A percentile compares a stretch with the other conserved stretches of the same genome.
Evolutionary conservation across 2,329 filamentous ascomycete species (phyloP).

Genomic region (Alternaria infectoria): DNA sequence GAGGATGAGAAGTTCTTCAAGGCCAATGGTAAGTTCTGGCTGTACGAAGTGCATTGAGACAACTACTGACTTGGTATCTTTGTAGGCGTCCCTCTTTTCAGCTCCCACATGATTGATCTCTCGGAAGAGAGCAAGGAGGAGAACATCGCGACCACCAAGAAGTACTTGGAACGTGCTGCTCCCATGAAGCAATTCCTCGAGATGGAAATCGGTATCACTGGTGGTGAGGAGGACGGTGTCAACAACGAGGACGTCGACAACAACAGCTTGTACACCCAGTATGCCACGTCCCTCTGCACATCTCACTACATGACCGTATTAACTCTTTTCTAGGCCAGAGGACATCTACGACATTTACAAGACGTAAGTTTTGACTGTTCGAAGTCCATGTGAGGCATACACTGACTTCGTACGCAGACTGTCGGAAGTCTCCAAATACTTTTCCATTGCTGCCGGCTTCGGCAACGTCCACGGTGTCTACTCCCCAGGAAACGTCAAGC

Average conservation of each 20-base stretch:
- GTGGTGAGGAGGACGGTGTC: conserved; percentile 96
- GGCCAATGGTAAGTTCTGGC: conserved; percentile 61
- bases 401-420: conserved; percentile 56
- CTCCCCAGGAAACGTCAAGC: conserved; percentile 57
- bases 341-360: conserved; percentile 50
- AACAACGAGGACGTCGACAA: conserved; percentile 56
- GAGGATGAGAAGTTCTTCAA: conserved; percentile 97
- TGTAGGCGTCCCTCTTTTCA: conserved; percentile 54
- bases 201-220: conserved; percentile 88
- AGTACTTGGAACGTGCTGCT: conserved; percentile 84
- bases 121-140: conserved; percentile 80
- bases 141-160: conserved; percentile 83
- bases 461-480: conserved; percentile 95
- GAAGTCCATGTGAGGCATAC: neutral
- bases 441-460: conserved; percentile 83
- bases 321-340: conserved; percentile 18
- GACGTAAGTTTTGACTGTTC: conserved; percentile 56
- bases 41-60: neutral
- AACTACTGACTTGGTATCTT: conserved; percentile 81
- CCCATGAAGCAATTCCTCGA: conserved; percentile 98
- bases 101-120: conserved; percentile 94
- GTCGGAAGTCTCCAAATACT: conserved; percentile 84
- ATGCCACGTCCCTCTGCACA: accelerated
- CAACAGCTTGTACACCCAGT: conserved; percentile 92
- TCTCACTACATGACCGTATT: neutral